phyloP scores from a whole-genome alignment of 148 eudicot genomes.

The Tetragonia tetragonoides region DNA sequence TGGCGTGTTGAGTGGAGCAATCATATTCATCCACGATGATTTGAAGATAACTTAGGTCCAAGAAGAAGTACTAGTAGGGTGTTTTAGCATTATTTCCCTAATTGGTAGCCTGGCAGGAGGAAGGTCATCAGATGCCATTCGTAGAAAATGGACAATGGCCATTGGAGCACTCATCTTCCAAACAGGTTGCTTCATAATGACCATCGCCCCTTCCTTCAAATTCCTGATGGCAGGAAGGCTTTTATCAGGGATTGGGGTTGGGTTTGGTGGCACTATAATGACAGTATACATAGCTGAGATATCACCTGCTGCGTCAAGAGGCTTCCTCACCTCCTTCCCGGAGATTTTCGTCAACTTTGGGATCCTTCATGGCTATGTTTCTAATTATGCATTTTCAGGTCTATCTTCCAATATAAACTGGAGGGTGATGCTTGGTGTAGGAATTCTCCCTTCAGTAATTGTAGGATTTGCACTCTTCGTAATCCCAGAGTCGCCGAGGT shows the following conservation, averaged over 20 bases:
- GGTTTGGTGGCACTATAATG: constrained; percentile 35
- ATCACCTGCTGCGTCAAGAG: constrained; percentile 37
- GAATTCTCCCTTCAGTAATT: constrained; percentile 67
- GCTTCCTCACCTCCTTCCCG: constrained; percentile 45
- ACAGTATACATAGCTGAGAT: constrained; percentile 45
- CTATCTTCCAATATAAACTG: constrained; percentile 30
- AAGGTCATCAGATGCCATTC: constrained; percentile 41
- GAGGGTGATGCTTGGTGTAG: constrained; percentile 72
- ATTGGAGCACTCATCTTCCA: constrained; percentile 38
- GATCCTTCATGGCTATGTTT: constrained; percentile 41
- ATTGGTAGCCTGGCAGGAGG: constrained; percentile 43
- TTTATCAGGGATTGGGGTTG: constrained; percentile 40
- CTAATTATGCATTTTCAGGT: constrained; percentile 41
- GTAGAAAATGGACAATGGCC: constrained; percentile 52
- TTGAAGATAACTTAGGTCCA: constrained; percentile 38
- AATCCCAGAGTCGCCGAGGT: constrained; percentile 86
- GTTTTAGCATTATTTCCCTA: constrained; percentile 36
- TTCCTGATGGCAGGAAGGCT: constrained; percentile 40
- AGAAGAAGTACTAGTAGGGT: constrained; percentile 36
- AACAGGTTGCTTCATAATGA: constrained; percentile 34
- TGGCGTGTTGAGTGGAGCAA: constrained; percentile 47
- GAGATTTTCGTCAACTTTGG: constrained; percentile 40
- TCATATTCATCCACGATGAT: constrained; percentile 40
- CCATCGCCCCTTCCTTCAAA: constrained; percentile 31
- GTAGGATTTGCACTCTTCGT: constrained; percentile 64